Conservation (phyloP, 208 protist genomes). For the Phytomonas francai region DNA sequence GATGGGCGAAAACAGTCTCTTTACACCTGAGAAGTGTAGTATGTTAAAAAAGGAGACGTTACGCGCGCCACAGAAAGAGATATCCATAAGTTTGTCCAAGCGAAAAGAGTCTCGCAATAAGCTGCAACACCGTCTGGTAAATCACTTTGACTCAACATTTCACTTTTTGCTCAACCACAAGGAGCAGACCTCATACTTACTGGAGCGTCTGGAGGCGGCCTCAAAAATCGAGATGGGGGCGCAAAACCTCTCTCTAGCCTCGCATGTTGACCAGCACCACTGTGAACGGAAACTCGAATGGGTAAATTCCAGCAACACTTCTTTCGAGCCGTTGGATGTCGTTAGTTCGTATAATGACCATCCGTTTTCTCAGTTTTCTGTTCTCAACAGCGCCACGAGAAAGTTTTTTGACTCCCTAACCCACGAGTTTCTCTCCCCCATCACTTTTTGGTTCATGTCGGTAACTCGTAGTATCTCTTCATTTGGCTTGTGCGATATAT, state of each 20-base stretch:
- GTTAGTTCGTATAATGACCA: slow-evolving; percentile 12
- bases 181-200: slow-evolving; percentile 44
- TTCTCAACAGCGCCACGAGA: slow-evolving; percentile 73
- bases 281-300: slow-evolving; percentile 4
- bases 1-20: too few species aligned
- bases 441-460: slow-evolving; percentile 52
- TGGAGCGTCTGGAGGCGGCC: slow-evolving; percentile 59
- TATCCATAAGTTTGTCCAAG: too few species aligned
- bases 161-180: slow-evolving; percentile 65
- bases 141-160: slow-evolving; percentile 67
- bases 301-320: slow-evolving; percentile 11
- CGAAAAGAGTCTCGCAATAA: slow-evolving; percentile 18
- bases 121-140: slow-evolving; percentile 34
- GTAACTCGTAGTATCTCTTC: slow-evolving; percentile 26
- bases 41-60: too few species aligned
- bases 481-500: slow-evolving; percentile 65
- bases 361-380: slow-evolving; percentile 48
- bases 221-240: slow-evolving; percentile 45
- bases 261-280: not conserved
- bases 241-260: slow-evolving; percentile 36
- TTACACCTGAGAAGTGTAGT: too few species aligned
- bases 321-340: not conserved
- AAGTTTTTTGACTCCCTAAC: slow-evolving; percentile 86
- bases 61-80: too few species aligned
- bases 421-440: slow-evolving; percentile 69